Evolutionary conservation across 2,329 filamentous ascomycete species (phyloP), one percentile per base, ranked within the genome.

Genomic region (Penicillium sp.): DNA sequence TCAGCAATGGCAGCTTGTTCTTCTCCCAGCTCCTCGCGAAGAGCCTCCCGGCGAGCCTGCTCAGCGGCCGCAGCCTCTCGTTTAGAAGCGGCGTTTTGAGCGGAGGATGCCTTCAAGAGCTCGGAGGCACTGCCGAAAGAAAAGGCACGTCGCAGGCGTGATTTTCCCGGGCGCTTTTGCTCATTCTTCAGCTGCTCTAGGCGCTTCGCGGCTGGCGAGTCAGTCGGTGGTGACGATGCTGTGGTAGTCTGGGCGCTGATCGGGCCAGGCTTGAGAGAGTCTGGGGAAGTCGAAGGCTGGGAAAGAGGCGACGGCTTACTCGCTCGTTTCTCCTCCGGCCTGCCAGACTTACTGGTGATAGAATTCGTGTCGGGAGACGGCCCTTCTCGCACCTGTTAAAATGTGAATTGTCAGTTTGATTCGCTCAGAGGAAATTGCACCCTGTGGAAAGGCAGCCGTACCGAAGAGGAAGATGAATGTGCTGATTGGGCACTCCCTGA

Each of bases 81-180:
- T 54, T 74, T 79, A 55, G 74, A 72, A 47, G 72, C 67, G 61
- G 80, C 85, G 50, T 89, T 88, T 66, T 88, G 84, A 37, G 19
- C 49, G 5, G 85, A 87, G 11, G 87, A 88, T 13, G 88, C 89
- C 71, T 89, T 89, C 62, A 89, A 86, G 50, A 99, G 86, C 72
- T 99, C 95, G 9, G 94, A 91, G 43, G 93, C 91, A 73, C 94
- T 98, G 51, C 95, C 93, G 77, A 99, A 99, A 0, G 95, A 99
- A 70, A 99, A 96, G 0, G 95, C 95, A 67, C 95, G 86, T 56
- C 95, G 87, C 60, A 99, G 81, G 65, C 93, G 85, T 2, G 89
- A 91, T 78, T 97, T 97, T 78, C 88, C 92, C 73, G 92, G 92
- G 64, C 88, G 84, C 72, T 86, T 90, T 31, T 81, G 81, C 55